A percentile compares a stretch with the other conserved stretches of the same genome.
Conservation (phyloP, 441 rosid species). For the Hura crepitans region DNA sequence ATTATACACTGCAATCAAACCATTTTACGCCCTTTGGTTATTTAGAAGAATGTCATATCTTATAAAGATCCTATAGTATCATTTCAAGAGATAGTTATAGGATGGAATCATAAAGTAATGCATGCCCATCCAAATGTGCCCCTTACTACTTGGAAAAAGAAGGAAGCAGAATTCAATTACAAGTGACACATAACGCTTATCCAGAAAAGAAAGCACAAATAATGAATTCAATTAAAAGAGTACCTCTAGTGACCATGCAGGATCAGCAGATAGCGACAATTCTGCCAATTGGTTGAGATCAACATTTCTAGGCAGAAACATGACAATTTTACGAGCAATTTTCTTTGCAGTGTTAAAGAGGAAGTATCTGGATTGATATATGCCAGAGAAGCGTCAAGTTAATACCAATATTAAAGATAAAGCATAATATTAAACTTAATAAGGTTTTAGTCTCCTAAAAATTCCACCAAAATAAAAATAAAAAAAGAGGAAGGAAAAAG, state of each 20-base stretch:
- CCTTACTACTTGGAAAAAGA: background rate
- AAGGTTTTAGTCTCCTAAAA: background rate
- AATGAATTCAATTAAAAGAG: conserved; percentile 13
- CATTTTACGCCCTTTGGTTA: background rate
- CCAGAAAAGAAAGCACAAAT: background rate
- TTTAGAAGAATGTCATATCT: background rate
- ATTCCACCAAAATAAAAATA: too few relatives aligned
- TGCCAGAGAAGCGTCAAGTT: background rate
- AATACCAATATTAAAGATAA: background rate
- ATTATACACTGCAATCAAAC: too few relatives aligned
- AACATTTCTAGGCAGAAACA: conserved; percentile 85
- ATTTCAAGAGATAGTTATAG: background rate
- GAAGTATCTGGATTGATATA: conserved; percentile 45
- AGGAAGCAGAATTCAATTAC: background rate
- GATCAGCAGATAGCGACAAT: conserved; percentile 51
- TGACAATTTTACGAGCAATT: conserved; percentile 56
- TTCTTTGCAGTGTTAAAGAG: conserved; percentile 60
- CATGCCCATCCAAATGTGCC: background rate
- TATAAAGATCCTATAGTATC: background rate
- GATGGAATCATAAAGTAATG: background rate
- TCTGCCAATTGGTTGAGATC: conserved; percentile 82
- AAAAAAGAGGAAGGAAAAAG: background rate
- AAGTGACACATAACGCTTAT: conserved; percentile 14
- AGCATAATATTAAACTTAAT: background rate
- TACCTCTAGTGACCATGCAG: conserved; percentile 88